Evolutionary conservation across 2,329 filamentous ascomycete species (phyloP), one percentile per base, ranked within the genome.

Genomic region (Pseudogymnoascus sp.): DNA sequence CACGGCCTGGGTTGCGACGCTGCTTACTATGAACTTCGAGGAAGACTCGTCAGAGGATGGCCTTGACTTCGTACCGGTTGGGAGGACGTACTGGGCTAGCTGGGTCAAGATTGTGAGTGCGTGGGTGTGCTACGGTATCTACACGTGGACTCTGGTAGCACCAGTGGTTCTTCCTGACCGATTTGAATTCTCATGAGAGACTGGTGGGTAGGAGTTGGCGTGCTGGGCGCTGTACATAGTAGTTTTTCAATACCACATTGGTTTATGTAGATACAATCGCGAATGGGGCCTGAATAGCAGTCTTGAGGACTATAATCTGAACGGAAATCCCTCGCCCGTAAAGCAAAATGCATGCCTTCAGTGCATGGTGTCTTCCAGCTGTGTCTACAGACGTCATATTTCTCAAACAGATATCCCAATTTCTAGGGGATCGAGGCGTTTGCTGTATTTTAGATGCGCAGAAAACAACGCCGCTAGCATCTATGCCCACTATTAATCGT

Each of bases 81-180:
- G 94, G 19, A 83, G 94, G 64, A 97, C 93, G 4, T 96, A 97
- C 76, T 96, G 92, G 84, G 94, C 94, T 33, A 96, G 91, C 72
- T 99, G 95, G 94, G 92, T 97, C 69, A 99, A 99, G 85, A 97
- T 99, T 75, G 87, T 97, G 61, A 96, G 92, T 75, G 88, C 93
- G 16, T 99, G 94, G 94, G 87, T 94, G 62, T 99, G 94, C 78
- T 97, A 99, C 75, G 86, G 80, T 60, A 90, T 99, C 75, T 99
- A 97, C 72, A 84, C 87, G 28, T 99, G 94, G 94, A 96, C 91
- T 16, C 75, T 99, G 69, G 81, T 96, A 45, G 94, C 94, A 49
- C 94, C 94, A 2, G 82, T 95, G 38, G 76, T 95, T 49, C 75
- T 96, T 70, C 92, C 93, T 2, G 92, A 96, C 69, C 83, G 93